These are phyloP conservation scores for Xylaria castorea DNA, from an alignment of 495 filamentous ascomycete species.

Conservation along the genomic window DNA sequence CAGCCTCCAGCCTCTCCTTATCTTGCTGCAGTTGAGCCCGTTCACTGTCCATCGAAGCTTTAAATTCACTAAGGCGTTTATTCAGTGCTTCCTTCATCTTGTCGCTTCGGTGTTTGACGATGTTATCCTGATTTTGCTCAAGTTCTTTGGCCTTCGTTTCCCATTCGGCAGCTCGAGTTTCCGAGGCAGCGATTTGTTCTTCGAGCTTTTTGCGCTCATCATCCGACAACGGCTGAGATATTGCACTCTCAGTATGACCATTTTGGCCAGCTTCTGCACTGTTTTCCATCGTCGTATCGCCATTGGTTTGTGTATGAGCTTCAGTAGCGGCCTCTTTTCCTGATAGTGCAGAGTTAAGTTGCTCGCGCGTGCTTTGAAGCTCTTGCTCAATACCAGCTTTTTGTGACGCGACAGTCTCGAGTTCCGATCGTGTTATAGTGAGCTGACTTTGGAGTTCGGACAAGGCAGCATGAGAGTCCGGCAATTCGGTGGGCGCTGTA, in stretches of 20 bases:
- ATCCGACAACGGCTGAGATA: conserved; percentile 46
- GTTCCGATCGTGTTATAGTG: conserved; percentile 43
- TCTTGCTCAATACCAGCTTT: conserved; percentile 51
- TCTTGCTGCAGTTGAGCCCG: conserved; percentile 55
- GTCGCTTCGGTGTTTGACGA: conserved; percentile 70
- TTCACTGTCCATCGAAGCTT: conserved; percentile 56
- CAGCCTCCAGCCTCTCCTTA: conserved; percentile 63
- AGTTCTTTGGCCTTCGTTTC: conserved; percentile 60
- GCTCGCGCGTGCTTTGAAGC: conserved; percentile 52
- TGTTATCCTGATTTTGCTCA: conserved; percentile 60
- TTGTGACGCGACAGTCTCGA: conserved; percentile 49
- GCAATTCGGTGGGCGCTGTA: conserved; percentile 24
- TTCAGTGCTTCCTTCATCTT: conserved; percentile 75
- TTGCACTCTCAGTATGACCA: conserved; percentile 26
- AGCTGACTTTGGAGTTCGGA: conserved; percentile 42
- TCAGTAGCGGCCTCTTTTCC: conserved; percentile 57
- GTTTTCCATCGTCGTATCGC: conserved; percentile 47
- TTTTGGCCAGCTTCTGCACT: conserved; percentile 38
- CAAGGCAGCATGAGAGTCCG: conserved; percentile 29
- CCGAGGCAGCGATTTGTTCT: conserved; percentile 52
- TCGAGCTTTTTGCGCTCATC: conserved; percentile 60
- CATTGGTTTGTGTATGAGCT: conserved; percentile 48
- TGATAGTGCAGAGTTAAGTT: conserved; percentile 49
- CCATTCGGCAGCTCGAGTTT: conserved; percentile 60
- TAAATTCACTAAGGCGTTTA: conserved; percentile 69